Conservation (phyloP, 108 stramenopile species). For the Nitzschia sp. region DNA sequence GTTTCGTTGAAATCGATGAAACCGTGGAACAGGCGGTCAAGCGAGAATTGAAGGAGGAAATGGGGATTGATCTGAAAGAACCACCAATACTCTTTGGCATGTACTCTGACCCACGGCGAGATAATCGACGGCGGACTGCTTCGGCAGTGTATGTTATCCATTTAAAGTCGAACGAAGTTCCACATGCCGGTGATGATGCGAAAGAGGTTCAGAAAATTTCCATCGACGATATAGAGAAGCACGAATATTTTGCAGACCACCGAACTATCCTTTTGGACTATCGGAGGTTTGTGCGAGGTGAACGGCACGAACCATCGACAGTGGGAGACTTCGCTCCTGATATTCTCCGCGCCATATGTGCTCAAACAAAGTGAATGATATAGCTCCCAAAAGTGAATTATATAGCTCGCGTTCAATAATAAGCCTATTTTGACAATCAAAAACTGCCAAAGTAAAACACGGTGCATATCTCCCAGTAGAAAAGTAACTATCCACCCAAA, state of each 20-base stretch:
- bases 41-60: slow-evolving; percentile 85
- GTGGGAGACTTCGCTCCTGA: slow-evolving; percentile 25
- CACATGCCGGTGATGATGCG: slow-evolving; percentile 84
- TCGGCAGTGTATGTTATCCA: slow-evolving; percentile 59
- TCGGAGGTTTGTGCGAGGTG: slow-evolving; percentile 7
- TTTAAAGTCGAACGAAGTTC: slow-evolving; percentile 27
- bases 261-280: slow-evolving; percentile 57
- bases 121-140: slow-evolving; percentile 69
- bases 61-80: slow-evolving; percentile 42
- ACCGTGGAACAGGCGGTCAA: slow-evolving; percentile 61
- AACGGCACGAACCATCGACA: not conserved
- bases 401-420: not conserved
- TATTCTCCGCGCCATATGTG: slow-evolving; percentile 33
- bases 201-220: slow-evolving; percentile 59
- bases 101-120: slow-evolving; percentile 85
- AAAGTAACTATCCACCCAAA: no score
- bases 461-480: no score
- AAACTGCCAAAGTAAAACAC: no score
- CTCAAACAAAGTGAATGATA: not conserved
- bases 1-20: slow-evolving; percentile 83
- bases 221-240: slow-evolving; percentile 61
- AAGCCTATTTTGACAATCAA: no score
- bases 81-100: slow-evolving; percentile 64
- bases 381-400: not conserved
- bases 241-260: slow-evolving; percentile 57